Conservation (phyloP, 179 eudicot genomes). For the Beta corolliflora region DNA sequence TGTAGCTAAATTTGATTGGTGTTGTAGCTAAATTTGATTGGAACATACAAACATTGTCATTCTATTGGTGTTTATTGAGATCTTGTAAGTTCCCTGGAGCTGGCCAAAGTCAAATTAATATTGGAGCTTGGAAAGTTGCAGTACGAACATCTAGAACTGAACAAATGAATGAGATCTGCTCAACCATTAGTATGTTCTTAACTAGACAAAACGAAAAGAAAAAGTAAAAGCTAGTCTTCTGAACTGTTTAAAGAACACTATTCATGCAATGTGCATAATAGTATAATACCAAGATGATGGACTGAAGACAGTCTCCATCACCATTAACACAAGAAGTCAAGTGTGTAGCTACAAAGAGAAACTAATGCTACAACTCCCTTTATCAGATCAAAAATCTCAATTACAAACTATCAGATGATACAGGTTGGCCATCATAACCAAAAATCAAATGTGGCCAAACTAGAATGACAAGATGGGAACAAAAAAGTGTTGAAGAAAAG, state of each 20-base stretch:
- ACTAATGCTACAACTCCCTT: background rate
- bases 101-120: constrained; percentile 6
- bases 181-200: background rate
- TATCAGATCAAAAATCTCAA: background rate
- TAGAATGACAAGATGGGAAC: background rate
- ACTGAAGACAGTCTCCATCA: background rate
- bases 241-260: too few relatives aligned
- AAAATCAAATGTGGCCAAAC: constrained; percentile 20
- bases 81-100: constrained; percentile 13
- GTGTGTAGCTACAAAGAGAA: constrained; percentile 1
- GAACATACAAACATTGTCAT: constrained; percentile 4
- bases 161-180: background rate
- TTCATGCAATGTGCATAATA: background rate
- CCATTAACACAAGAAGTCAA: background rate
- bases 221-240: too few relatives aligned
- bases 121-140: background rate
- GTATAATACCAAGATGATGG: background rate
- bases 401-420: constrained; percentile 11
- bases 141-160: background rate
- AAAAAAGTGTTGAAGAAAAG: background rate
- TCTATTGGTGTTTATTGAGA: background rate
- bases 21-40: constrained; percentile 22
- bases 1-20: too few relatives aligned
- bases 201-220: background rate
- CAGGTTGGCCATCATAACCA: constrained; percentile 21